These are phyloP conservation scores for Phialocephala subalpina DNA, from an alignment of 2,329 filamentous ascomycete species.

Conservation along the genomic window DNA sequence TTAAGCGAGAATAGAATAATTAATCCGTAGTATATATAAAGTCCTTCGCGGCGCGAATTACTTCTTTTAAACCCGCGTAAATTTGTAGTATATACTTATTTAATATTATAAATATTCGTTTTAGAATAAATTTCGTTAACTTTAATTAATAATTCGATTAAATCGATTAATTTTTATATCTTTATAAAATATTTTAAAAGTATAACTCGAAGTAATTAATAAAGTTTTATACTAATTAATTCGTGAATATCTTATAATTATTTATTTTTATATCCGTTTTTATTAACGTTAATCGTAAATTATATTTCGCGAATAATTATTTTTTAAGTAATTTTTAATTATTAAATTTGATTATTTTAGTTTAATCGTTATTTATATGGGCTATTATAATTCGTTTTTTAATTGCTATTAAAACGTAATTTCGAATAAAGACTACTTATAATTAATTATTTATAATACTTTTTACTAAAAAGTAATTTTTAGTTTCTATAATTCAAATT, in stretches of 20 bases:
- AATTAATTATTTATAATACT: background rate
- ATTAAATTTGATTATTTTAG: background rate
- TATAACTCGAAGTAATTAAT: background rate
- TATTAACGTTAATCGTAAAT: background rate
- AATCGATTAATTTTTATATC: background rate
- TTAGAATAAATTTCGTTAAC: background rate
- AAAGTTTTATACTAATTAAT: background rate
- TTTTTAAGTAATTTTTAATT: background rate
- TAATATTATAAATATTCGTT: background rate
- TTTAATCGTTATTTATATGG: background rate
- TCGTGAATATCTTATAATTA: background rate
- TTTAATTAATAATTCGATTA: constrained; percentile 1
- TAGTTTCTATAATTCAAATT: background rate
- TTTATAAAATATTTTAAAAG: background rate
- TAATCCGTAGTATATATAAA: no score
- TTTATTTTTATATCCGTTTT: background rate
- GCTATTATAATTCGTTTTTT: background rate
- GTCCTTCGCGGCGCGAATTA: no score
- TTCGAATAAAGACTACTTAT: background rate
- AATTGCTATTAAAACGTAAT: background rate
- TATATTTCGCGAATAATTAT: background rate
- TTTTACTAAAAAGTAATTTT: background rate
- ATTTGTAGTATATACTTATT: no score
- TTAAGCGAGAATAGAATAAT: no score
- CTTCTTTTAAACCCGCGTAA: no score